Percentiles rank a stretch among this genome's conserved stretches.
phyloP scores from a whole-genome alignment of 1,284 basidiomycete species.

The Cutaneotrichosporon daszewskae region DNA sequence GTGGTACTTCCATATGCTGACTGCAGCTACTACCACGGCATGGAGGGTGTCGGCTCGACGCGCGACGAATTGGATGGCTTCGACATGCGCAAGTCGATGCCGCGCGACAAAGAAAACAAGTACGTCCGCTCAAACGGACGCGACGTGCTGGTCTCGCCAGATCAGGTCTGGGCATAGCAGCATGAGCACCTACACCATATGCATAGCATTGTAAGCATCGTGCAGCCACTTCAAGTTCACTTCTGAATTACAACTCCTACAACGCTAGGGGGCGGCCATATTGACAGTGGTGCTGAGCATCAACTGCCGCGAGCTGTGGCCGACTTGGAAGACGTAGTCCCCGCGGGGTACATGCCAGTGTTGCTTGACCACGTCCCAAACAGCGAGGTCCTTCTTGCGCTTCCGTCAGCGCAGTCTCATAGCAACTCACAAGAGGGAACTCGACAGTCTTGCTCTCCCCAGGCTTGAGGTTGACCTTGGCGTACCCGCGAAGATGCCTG shows the following conservation, averaged over 20 bases:
- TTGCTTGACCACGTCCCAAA: slow-evolving; percentile 46
- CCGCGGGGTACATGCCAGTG: slow-evolving; percentile 44
- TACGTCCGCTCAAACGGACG: slow-evolving; percentile 42
- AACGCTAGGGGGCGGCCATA: no score
- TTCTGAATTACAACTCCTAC: no score
- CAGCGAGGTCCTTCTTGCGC: slow-evolving; percentile 48
- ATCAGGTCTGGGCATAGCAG: slow-evolving; percentile 42
- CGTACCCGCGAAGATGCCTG: slow-evolving; percentile 43
- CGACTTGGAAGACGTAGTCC: slow-evolving; percentile 38
- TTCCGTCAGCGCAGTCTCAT: slow-evolving; percentile 2
- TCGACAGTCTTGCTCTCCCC: slow-evolving; percentile 34
- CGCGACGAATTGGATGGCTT: slow-evolving; percentile 46
- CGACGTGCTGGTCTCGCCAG: slow-evolving; percentile 42
- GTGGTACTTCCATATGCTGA: no score
- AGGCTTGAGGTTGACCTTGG: slow-evolving; percentile 37
- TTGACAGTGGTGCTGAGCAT: slow-evolving; percentile 11
- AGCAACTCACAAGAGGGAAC: slow-evolving; percentile 39
- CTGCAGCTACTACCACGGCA: slow-evolving; percentile 45
- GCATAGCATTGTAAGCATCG: slow-evolving; percentile 3
- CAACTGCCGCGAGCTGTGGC: slow-evolving; percentile 39
- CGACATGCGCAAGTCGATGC: slow-evolving; percentile 48
- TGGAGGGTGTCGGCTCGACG: slow-evolving; percentile 43
- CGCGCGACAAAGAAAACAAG: slow-evolving; percentile 36
- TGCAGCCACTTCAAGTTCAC: no score
- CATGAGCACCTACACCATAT: no score